Evolutionary conservation across 345 rosid genomes (phyloP).

Genomic region (Viola odorata): DNA sequence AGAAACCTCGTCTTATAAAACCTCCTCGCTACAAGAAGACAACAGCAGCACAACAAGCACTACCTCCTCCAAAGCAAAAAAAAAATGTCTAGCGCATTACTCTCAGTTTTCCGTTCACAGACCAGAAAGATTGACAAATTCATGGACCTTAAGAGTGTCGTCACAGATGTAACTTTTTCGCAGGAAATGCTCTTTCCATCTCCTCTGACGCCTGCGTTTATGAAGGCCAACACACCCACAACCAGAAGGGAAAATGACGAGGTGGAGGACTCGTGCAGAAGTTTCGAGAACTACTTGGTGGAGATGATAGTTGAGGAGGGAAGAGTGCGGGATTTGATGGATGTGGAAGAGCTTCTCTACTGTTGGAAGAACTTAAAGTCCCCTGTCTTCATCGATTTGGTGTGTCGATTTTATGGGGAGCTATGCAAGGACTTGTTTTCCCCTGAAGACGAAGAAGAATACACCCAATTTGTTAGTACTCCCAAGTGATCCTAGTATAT

Average conservation of each 20-base stretch:
- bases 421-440: constrained; percentile 63
- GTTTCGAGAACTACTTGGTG: constrained; percentile 79
- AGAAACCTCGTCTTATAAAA: constrained; percentile 43
- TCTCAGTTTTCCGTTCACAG: constrained; percentile 23
- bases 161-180: constrained; percentile 17
- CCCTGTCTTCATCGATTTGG: constrained; percentile 68
- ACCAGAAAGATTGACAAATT: constrained; percentile 32
- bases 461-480: background rate
- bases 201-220: constrained; percentile 48
- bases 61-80: constrained; percentile 6
- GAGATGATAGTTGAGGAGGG: constrained; percentile 82
- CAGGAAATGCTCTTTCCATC: constrained; percentile 32
- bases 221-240: constrained; percentile 1
- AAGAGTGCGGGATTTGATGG: constrained; percentile 59
- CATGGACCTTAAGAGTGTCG: constrained; percentile 23
- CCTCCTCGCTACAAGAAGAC: constrained; percentile 15
- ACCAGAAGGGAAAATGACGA: constrained; percentile 20
- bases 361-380: constrained; percentile 80
- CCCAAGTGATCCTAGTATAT: constrained; percentile 1
- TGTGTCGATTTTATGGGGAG: constrained; percentile 74
- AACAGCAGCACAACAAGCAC: constrained; percentile 6
- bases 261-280: constrained; percentile 72
- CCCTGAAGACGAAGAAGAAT: constrained; percentile 6
- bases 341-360: constrained; percentile 77
- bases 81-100: background rate